Conservation (phyloP, 1,284 basidiomycete genomes). For the Leccinum subrobustum region DNA sequence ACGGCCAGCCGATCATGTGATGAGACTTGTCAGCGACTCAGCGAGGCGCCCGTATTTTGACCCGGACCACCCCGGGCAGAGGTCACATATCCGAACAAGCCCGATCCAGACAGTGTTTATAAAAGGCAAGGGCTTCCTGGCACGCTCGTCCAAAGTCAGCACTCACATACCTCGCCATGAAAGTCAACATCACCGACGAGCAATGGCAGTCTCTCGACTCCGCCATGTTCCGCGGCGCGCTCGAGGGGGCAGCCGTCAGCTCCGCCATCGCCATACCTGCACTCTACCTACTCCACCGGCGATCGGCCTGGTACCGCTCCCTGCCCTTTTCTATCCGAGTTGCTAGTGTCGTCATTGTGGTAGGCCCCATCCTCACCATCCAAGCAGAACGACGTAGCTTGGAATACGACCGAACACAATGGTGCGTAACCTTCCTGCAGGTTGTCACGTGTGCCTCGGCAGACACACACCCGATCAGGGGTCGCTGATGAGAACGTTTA, state of each 20-base stretch:
- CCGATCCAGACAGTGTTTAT: neutral
- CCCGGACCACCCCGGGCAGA: slow-evolving; percentile 3
- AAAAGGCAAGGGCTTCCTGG: neutral
- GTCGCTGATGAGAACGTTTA: neutral
- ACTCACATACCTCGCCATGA: slow-evolving; percentile 17
- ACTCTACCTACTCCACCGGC: slow-evolving; percentile 57
- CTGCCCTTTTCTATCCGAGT: slow-evolving; percentile 78
- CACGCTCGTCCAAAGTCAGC: neutral
- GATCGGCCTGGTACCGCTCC: slow-evolving; percentile 62
- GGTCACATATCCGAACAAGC: neutral
- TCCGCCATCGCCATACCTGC: slow-evolving; percentile 53
- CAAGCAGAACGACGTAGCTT: slow-evolving; percentile 80
- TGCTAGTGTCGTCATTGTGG: slow-evolving; percentile 68
- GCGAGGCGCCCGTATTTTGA: neutral
- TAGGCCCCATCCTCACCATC: slow-evolving; percentile 72
- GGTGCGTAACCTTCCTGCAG: slow-evolving; percentile 9
- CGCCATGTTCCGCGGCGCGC: slow-evolving; percentile 58
- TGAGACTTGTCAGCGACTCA: neutral
- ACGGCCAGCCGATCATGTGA: neutral
- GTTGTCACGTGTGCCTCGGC: neutral
- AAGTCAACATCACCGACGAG: slow-evolving; percentile 45
- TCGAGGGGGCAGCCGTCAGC: slow-evolving; percentile 60
- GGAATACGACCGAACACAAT: slow-evolving; percentile 59
- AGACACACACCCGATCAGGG: neutral
- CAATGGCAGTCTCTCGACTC: slow-evolving; percentile 53